These are phyloP conservation scores for Sclerotinia glacialis DNA, from an alignment of 2,329 filamentous ascomycete genomes.

Conservation along the genomic window DNA sequence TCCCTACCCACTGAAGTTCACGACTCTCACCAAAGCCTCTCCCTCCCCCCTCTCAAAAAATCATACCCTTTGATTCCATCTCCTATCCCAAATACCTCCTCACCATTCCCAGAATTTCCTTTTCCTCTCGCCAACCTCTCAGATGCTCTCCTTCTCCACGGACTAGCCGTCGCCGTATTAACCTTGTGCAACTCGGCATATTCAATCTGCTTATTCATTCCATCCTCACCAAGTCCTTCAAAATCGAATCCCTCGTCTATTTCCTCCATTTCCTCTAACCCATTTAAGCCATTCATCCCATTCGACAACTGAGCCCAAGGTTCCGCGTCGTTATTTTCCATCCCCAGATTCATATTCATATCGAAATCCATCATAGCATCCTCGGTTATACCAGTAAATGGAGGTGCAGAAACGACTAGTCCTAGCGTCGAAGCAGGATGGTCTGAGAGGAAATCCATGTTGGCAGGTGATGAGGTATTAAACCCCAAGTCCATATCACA, in stretches of 20 bases:
- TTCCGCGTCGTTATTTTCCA: background rate
- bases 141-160: conserved; percentile 25
- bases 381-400: background rate
- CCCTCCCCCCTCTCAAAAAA: background rate
- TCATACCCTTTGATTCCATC: background rate
- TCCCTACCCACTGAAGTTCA: too few relatives aligned
- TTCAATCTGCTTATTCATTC: conserved; percentile 20
- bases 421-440: background rate
- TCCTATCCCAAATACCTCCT: too few relatives aligned
- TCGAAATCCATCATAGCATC: conserved; percentile 24
- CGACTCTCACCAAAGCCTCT: background rate
- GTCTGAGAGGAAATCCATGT: background rate
- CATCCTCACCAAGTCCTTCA: background rate
- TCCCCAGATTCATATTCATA: conserved; percentile 13
- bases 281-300: background rate
- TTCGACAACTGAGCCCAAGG: background rate
- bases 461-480: background rate
- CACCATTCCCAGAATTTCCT: background rate
- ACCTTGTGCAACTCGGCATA: conserved; percentile 30
- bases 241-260: background rate
- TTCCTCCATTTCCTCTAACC: conserved; percentile 19
- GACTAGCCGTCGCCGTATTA: conserved; percentile 28
- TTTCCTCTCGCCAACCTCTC: background rate
- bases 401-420: background rate
- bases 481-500: background rate